Evolutionary conservation across 371 early-diverging fungal genomes (phyloP).

Genomic region (Mortierella sp.): DNA sequence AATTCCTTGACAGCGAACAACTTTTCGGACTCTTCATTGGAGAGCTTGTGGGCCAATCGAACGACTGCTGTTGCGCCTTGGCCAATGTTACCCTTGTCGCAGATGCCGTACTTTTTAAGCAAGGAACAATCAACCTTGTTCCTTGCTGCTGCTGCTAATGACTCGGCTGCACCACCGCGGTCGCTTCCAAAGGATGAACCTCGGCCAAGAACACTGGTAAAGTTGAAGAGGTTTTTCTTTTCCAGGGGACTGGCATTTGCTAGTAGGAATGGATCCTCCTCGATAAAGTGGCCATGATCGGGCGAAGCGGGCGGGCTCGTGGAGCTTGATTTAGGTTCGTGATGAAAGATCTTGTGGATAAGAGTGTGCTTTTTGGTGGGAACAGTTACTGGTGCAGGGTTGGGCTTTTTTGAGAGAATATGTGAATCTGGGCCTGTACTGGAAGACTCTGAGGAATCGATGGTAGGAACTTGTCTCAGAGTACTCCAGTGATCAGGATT

Average conservation of each 20-base stretch:
- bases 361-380: conserved; percentile 34
- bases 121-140: conserved; percentile 47
- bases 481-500: conserved; percentile 33
- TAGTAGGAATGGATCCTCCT: conserved; percentile 31
- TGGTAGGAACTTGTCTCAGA: conserved; percentile 44
- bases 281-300: conserved; percentile 15
- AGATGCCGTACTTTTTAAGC: conserved; percentile 82
- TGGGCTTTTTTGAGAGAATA: not conserved
- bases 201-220: conserved; percentile 41
- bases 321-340: conserved; percentile 36
- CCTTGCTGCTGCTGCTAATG: conserved; percentile 1
- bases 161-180: conserved; percentile 13
- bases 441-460: conserved; percentile 26
- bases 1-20: conserved; percentile 94
- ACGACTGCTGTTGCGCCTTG: conserved; percentile 94
- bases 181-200: conserved; percentile 35
- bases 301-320: conserved; percentile 27
- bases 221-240: conserved; percentile 51
- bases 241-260: conserved; percentile 28
- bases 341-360: conserved; percentile 57
- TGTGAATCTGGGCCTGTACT: conserved; percentile 4
- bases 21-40: conserved; percentile 65
- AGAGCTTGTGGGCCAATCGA: conserved; percentile 80
- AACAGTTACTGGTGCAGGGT: conserved; percentile 16
- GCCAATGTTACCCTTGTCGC: conserved; percentile 85